Evolutionary conservation across 805 yeast genomes (phyloP).

Genomic region (Barnettozyma pratensis): DNA sequence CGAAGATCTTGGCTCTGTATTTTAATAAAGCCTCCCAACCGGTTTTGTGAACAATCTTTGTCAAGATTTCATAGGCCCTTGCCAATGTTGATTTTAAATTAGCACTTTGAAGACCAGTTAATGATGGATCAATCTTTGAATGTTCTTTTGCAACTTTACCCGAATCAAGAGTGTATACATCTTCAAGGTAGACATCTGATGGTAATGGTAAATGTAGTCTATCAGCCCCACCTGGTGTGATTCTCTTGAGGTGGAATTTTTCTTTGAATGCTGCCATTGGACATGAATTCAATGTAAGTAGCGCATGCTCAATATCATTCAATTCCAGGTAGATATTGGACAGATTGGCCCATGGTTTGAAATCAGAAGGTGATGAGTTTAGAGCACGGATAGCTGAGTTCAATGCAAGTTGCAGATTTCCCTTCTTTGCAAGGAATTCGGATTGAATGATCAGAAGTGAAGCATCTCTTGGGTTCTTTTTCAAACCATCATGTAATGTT

Average conservation of each 20-base stretch:
- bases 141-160: slow-evolving; percentile 63
- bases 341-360: slow-evolving; percentile 66
- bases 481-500: slow-evolving; percentile 45
- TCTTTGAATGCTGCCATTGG: slow-evolving; percentile 75
- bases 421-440: slow-evolving; percentile 49
- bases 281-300: slow-evolving; percentile 69
- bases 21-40: slow-evolving; percentile 70
- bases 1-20: slow-evolving; percentile 57
- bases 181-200: slow-evolving; percentile 63
- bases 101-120: slow-evolving; percentile 63
- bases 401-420: slow-evolving; percentile 50
- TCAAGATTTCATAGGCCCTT: slow-evolving; percentile 52
- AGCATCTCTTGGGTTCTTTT: slow-evolving; percentile 47
- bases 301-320: slow-evolving; percentile 66
- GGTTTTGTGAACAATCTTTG: slow-evolving; percentile 57
- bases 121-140: slow-evolving; percentile 53
- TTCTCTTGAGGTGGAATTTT: slow-evolving; percentile 54
- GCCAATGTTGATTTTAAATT: slow-evolving; percentile 56
- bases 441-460: slow-evolving; percentile 52
- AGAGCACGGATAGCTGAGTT: slow-evolving; percentile 60
- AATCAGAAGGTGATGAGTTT: slow-evolving; percentile 68
- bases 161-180: slow-evolving; percentile 64
- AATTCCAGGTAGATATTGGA: slow-evolving; percentile 58
- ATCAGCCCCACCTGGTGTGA: slow-evolving; percentile 46
- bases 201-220: slow-evolving; percentile 74